Base-by-base conservation (phyloP, 73 alveolate genomes). In the Symbiodinium natans region DNA sequence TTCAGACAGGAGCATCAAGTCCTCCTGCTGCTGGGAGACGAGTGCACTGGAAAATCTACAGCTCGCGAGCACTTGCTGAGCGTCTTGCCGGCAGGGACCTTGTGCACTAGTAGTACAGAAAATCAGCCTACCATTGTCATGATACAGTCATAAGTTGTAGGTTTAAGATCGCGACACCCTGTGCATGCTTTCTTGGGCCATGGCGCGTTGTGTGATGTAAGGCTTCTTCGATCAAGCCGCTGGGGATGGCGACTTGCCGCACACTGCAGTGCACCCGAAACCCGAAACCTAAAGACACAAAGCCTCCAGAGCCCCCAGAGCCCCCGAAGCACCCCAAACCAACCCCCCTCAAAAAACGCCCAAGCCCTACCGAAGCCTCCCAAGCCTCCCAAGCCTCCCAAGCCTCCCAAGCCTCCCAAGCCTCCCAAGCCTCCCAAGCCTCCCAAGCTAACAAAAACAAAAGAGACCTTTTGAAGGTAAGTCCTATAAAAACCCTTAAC, bases 1-100 rank as follows among this genome's bases (percentile, higher is more conserved):
- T n/a, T n/a, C n/a, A n/a, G n/a, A 25, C 86, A 87, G 95, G 95
- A 88, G 36, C 68, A 40, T 41, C 95, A 88, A 33, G 95, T 88
- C 73, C 85, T 88, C 25, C 41, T 77, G 39, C 77, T 88, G 86
- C 36, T 88, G 95, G 95, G 95, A 17, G 95, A 88, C 4, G 85
- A 86, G 2, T 88, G 86, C 43, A 56, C 95, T 0, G 95, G 95
- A 5, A 88, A 88, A 43, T 63, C 95, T 46, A 63, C 33, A 21
- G 95, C 95, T 34, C n/a, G 68, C 71, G 95, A 88, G 54, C 95
- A 88, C 36, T 43, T 88, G 38, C 56, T 59, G 36, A 23, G 95
- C 43, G 3, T 33, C 95, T 59, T 3, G 86, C 85, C 2, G 3
- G 52, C n/a, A 84, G 31, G 48, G 23, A 21, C 63, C 8, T 48